Percentiles rank a stretch among this genome's conserved stretches.
These are phyloP conservation scores for Coemansia sp. DNA, from an alignment of 192 early-diverging fungal genomes.

Conservation along the genomic window DNA sequence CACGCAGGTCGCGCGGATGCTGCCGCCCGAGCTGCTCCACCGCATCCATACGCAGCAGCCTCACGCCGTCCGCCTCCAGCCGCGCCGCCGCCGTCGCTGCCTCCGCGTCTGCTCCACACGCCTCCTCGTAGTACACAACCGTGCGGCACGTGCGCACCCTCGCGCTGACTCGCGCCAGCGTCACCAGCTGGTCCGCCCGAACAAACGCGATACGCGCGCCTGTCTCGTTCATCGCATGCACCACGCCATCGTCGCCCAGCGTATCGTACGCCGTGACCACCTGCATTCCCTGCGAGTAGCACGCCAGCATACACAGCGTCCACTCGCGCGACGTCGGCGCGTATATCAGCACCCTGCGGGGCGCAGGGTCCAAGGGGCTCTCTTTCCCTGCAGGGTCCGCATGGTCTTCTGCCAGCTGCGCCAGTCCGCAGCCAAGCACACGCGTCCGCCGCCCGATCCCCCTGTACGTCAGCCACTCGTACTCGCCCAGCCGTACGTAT, in stretches of 20 bases:
- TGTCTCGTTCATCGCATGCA: slow-evolving; percentile 82
- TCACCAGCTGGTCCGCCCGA: slow-evolving; percentile 56
- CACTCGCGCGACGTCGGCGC: slow-evolving; percentile 64
- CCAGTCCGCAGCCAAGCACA: slow-evolving; percentile 71
- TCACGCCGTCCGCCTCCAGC: slow-evolving; percentile 38
- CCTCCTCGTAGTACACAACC: slow-evolving; percentile 60
- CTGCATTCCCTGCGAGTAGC: slow-evolving; percentile 68
- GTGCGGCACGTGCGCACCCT: slow-evolving; percentile 37
- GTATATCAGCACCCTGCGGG: slow-evolving; percentile 63
- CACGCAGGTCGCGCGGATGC: slow-evolving; percentile 60
- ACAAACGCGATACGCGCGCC: slow-evolving; percentile 67
- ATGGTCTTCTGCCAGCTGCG: slow-evolving; percentile 59
- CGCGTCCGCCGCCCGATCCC: slow-evolving; percentile 61
- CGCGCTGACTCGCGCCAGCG: slow-evolving; percentile 10
- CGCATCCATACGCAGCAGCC: slow-evolving; percentile 65
- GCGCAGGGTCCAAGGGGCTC: not conserved
- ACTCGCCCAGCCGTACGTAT: slow-evolving; percentile 77
- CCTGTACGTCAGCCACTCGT: slow-evolving; percentile 77
- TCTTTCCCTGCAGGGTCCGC: not conserved
- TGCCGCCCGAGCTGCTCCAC: slow-evolving; percentile 66
- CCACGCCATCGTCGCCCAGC: slow-evolving; percentile 79
- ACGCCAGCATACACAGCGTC: slow-evolving; percentile 44
- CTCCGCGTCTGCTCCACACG: slow-evolving; percentile 33
- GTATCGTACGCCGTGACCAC: slow-evolving; percentile 86
- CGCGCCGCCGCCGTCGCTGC: slow-evolving; percentile 54